phyloP scores from a whole-genome alignment of 352 stramenopile species.

The Phytophthora gonapodyides region DNA sequence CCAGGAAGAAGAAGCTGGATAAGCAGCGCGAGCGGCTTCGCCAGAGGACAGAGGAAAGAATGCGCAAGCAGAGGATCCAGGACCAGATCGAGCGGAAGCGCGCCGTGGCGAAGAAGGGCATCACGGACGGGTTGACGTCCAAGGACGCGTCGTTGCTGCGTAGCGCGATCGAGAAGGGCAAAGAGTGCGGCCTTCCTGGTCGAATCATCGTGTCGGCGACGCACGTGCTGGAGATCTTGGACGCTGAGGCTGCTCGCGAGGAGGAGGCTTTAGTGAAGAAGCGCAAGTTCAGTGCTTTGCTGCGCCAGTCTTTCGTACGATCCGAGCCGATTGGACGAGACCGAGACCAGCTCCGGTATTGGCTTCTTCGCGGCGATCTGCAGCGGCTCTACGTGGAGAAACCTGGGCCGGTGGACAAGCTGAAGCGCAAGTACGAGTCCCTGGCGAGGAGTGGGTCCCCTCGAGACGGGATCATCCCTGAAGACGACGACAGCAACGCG shows the following conservation, averaged over 20 bases:
- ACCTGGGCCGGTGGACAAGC: conserved; percentile 42
- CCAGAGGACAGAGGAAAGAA: conserved; percentile 54
- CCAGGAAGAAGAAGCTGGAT: conserved; percentile 75
- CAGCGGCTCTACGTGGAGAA: conserved; percentile 75
- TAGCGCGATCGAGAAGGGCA: conserved; percentile 69
- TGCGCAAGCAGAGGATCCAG: conserved; percentile 66
- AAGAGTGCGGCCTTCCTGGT: conserved; percentile 65
- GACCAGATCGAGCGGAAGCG: conserved; percentile 75
- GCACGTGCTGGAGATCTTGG: conserved; percentile 78
- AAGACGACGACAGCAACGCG: conserved; percentile 35
- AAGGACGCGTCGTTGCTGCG: conserved; percentile 64
- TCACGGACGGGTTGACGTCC: conserved; percentile 63
- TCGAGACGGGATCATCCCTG: conserved; percentile 23
- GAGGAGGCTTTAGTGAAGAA: conserved; percentile 68
- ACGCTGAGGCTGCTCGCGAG: conserved; percentile 68
- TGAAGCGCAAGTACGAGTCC: conserved; percentile 55
- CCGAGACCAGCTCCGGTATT: conserved; percentile 62
- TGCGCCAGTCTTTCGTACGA: conserved; percentile 74
- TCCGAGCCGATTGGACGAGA: conserved; percentile 78
- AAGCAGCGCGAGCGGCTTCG: conserved; percentile 65
- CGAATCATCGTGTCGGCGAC: conserved; percentile 72
- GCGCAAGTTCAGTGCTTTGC: conserved; percentile 58
- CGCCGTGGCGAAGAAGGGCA: conserved; percentile 60
- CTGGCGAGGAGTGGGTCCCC: conserved; percentile 35
- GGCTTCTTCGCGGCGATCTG: conserved; percentile 72